A percentile compares a stretch with the other conserved stretches of the same genome.
These are phyloP conservation scores for Penstemon davidsonii DNA, from an alignment of 257 asterid species.

Conservation along the genomic window DNA sequence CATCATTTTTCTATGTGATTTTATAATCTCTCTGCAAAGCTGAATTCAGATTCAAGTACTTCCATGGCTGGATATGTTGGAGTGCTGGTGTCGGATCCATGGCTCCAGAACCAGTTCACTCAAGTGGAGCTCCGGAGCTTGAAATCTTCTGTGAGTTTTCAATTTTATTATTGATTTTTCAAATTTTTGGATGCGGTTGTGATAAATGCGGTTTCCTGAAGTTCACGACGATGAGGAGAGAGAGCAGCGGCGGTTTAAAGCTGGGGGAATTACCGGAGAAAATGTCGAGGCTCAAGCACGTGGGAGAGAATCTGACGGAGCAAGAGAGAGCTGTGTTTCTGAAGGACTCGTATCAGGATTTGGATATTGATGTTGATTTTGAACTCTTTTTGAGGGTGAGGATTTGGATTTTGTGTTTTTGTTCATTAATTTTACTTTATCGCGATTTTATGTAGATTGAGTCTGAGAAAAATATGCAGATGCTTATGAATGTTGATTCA, in stretches of 20 bases:
- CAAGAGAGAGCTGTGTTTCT: conserved; percentile 72
- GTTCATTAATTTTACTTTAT: neutral
- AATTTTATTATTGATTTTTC: neutral
- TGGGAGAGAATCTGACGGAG: conserved; percentile 81
- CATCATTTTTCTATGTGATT: conserved; percentile 22
- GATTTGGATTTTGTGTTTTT: conserved; percentile 8
- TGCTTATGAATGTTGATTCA: neutral
- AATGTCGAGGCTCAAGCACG: conserved; percentile 83
- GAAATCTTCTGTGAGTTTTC: conserved; percentile 66
- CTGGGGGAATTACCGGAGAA: conserved; percentile 76
- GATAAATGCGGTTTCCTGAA: conserved; percentile 33
- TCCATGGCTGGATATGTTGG: conserved; percentile 82
- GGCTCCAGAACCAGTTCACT: conserved; percentile 96
- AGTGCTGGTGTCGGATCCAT: conserved; percentile 85
- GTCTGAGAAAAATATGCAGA: neutral
- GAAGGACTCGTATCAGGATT: conserved; percentile 59
- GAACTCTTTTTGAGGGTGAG: conserved; percentile 90
- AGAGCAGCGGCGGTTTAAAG: conserved; percentile 63
- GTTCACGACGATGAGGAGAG: conserved; percentile 79
- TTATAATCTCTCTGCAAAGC: neutral
- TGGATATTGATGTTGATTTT: conserved; percentile 82
- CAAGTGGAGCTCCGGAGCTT: conserved; percentile 91
- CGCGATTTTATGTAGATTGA: neutral
- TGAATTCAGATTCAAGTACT: neutral
- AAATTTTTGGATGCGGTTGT: conserved; percentile 25